Evolutionary conservation across 257 asterid genomes (phyloP), one percentile per base, ranked within the genome.

Genomic region (Avicennia marina): DNA sequence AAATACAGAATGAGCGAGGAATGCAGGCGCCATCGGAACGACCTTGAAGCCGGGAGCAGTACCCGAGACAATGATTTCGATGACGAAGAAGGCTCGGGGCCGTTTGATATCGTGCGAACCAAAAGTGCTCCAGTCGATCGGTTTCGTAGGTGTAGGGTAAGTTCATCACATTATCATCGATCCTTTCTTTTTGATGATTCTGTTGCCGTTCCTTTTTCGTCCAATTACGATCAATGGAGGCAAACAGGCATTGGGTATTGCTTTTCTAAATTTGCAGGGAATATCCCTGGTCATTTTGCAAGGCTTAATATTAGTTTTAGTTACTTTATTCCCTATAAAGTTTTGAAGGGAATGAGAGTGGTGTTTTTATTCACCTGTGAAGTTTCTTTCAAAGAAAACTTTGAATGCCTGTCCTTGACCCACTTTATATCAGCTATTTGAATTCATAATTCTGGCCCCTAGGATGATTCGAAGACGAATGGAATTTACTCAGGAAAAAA

Each of bases 141-240:
- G 26, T 64, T 89, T 72, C 82, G 75, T 56, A 58, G 84, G 43
- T 89, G 97, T 94, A 73, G 97, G 79, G 97, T 89, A 58, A 68
- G 95, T 67, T 34, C 6, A 18, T 47, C n/a, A n/a, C 58, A 45
- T 53, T 53, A 11, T 52, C 1, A 32, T 52, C 48, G 56, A 0
- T 19, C 26, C 3, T 8, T 16, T 1, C 2, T 11, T 47, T 38
- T 21, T 1, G 0, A 19, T 52, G 19, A 15, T 36, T 29, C 18
- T 48, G 7, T 45, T 52, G 11, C 31, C 55, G 11, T 47, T 1
- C 60, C 3, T 18, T 66, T 24, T 15, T 4, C 0, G 5, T 13
- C 11, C n/a, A n/a, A 44, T 4, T 44, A 18, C 1, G 51, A 19
- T 11, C 10, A 33, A 48, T 36, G n/a, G 12, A 5, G 15, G 18